Percentiles rank a stretch among this genome's conserved stretches.
Evolutionary conservation across 495 filamentous ascomycete genomes (phyloP).

Genomic region (Podospora didyma): DNA sequence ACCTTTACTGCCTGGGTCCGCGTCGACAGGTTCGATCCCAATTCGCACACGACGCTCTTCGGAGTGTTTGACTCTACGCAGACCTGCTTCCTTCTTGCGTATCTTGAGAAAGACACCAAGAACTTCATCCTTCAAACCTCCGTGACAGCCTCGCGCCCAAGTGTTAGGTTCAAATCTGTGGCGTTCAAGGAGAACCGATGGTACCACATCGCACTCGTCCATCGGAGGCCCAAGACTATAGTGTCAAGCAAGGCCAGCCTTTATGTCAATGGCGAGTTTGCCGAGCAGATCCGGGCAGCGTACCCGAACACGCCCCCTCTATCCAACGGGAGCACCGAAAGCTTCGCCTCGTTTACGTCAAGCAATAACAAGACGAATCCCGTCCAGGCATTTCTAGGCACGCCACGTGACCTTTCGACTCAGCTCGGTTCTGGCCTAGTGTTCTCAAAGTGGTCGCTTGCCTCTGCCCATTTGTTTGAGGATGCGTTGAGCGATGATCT

Average conservation of each 20-base stretch:
- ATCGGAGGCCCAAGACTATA: constrained; percentile 71
- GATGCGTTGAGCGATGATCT: constrained; percentile 89
- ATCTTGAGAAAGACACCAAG: constrained; percentile 89
- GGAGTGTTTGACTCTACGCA: constrained; percentile 91
- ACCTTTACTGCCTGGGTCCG: constrained; percentile 85
- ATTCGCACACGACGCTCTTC: constrained; percentile 89
- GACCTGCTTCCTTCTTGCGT: constrained; percentile 89
- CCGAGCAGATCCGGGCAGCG: constrained; percentile 82
- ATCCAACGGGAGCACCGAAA: constrained; percentile 55
- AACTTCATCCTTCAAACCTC: constrained; percentile 97
- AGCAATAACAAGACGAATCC: constrained; percentile 54
- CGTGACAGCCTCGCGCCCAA: constrained; percentile 77
- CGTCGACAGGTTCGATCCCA: constrained; percentile 78
- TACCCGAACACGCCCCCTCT: constrained; percentile 72
- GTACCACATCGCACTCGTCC: constrained; percentile 90
- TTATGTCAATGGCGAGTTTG: constrained; percentile 89
- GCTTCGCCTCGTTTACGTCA: constrained; percentile 55
- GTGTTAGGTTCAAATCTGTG: constrained; percentile 85
- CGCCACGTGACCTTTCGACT: constrained; percentile 83
- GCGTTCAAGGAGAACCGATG: constrained; percentile 69
- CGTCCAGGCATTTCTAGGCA: constrained; percentile 90
- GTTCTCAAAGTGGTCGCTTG: constrained; percentile 79
- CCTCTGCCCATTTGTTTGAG: constrained; percentile 81
- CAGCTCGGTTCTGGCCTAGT: constrained; percentile 73
- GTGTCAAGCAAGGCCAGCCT: constrained; percentile 78